These are phyloP conservation scores for Urochloa ruziziensis DNA, from an alignment of 176 grass and related monocot genomes.

Conservation along the genomic window DNA sequence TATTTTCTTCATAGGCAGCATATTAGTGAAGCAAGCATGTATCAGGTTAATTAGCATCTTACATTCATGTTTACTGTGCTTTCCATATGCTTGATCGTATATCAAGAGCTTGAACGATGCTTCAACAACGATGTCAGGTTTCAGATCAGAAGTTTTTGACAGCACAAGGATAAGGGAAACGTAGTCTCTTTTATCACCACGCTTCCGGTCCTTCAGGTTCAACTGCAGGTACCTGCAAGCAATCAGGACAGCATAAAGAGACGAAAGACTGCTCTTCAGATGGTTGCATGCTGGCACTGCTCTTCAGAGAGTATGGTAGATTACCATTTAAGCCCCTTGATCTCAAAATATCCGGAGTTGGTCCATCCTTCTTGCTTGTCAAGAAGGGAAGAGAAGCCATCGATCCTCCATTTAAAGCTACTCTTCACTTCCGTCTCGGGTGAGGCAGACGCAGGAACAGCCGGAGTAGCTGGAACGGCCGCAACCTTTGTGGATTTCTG, in stretches of 20 bases:
- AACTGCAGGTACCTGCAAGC: slow-evolving; percentile 18
- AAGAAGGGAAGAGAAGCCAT: slow-evolving; percentile 23
- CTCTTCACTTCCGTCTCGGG: not conserved
- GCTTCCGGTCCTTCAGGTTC: slow-evolving; percentile 1
- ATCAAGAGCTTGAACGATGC: slow-evolving; percentile 21
- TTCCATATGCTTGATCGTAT: not conserved
- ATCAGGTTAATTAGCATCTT: not conserved
- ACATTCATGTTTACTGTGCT: not conserved
- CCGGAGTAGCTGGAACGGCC: too few relatives aligned
- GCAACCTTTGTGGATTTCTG: slow-evolving; percentile 7
- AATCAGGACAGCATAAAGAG: not conserved
- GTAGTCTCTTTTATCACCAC: not conserved
- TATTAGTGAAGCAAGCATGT: not conserved
- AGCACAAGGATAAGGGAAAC: not conserved
- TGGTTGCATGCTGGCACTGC: not conserved
- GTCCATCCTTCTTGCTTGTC: slow-evolving; percentile 15
- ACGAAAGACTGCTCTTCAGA: not conserved
- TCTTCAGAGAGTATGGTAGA: not conserved
- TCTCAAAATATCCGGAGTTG: slow-evolving; percentile 9
- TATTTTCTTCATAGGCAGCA: not conserved
- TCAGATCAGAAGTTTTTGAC: not conserved
- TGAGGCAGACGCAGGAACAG: not conserved
- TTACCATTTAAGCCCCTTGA: slow-evolving; percentile 4
- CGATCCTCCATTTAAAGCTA: slow-evolving; percentile 18
- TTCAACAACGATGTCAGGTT: not conserved